phyloP scores from a whole-genome alignment of 2,329 filamentous ascomycete species.

The Aspergillus sp. region DNA sequence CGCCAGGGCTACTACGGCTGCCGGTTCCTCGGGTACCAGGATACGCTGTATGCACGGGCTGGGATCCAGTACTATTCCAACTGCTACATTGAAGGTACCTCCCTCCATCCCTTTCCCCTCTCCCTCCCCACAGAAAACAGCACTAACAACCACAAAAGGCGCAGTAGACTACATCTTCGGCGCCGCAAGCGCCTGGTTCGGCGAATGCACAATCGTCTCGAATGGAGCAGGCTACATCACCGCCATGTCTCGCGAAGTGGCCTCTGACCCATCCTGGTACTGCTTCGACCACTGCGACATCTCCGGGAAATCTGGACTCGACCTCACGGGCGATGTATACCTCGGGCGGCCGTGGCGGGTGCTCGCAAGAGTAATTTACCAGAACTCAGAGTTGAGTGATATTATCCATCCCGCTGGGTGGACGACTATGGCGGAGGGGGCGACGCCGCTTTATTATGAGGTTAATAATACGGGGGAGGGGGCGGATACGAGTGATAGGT shows the following conservation, averaged over 20 bases:
- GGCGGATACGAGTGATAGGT: slow-evolving; percentile 24
- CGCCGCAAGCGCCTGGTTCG: slow-evolving; percentile 35
- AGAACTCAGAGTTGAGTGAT: slow-evolving; percentile 33
- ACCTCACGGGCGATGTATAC: slow-evolving; percentile 32
- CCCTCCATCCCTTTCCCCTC: no score
- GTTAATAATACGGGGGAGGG: slow-evolving; percentile 34
- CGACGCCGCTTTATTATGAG: slow-evolving; percentile 39
- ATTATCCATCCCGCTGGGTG: slow-evolving; percentile 39
- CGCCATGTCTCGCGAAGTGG: slow-evolving; percentile 33
- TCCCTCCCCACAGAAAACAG: neutral
- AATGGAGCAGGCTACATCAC: slow-evolving; percentile 39
- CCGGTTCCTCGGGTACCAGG: slow-evolving; percentile 40
- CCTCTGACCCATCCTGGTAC: slow-evolving; percentile 36
- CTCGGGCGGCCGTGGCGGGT: slow-evolving; percentile 41
- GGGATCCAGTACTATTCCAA: slow-evolving; percentile 42
- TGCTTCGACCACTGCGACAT: slow-evolving; percentile 36
- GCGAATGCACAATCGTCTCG: slow-evolving; percentile 39
- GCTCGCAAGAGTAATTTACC: slow-evolving; percentile 40
- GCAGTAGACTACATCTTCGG: slow-evolving; percentile 44
- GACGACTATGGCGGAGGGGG: slow-evolving; percentile 36
- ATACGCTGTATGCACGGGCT: slow-evolving; percentile 40
- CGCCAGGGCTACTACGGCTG: slow-evolving; percentile 42
- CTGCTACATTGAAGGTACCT: slow-evolving; percentile 35
- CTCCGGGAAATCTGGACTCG: slow-evolving; percentile 25
- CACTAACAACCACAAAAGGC: slow-evolving; percentile 20